Evolutionary conservation across 2,329 filamentous ascomycete species (phyloP), one percentile per base, ranked within the genome.

Genomic region (Ophiosphaerella narmari): DNA sequence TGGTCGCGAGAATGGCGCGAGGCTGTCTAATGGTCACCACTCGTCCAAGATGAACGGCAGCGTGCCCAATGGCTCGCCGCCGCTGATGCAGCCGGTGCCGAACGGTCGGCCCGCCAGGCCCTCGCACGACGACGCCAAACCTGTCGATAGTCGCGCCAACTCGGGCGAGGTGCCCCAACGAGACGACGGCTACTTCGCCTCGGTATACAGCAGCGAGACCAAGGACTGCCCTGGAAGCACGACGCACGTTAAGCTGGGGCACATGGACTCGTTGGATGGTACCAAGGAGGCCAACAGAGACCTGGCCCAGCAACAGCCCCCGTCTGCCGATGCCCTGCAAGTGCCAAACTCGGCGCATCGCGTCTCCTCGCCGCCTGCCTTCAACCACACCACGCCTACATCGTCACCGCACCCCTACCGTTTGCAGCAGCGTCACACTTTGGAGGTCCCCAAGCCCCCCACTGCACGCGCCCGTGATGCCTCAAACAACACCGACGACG

Each of bases 391-490:
- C 31, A 70, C 74, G 3, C 75, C 80, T 50, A 71, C 80, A 38
- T 80, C 86, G 16, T 50, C 59, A 34, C 77, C 83, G 7, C 78
- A 80, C 12, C 77, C 79, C 29, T 74, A 82, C 16, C 82, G 83
- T 47, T 77, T 93, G 41, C 88, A 88, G 71, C 90, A 96, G 54
- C 86, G 92, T 58, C 89, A 96, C 74, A 96, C 91, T 0, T 80
- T 97, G 23, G 91, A 96, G 73, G 90, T 96, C 0, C 91, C 92
- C 7, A 89, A 87, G 72, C 73, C 80, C 13, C 80, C 86, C n/a
- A 77, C 66, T 11, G 57, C 82, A 31, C 83, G 90, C 62, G 82
- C 77, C n/a, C 86, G 84, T 60, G 91, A 96, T 59, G 82, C 86
- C 26, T 73, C 74, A 26, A 73, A 73, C 33, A 70, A 73, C 26